Evolutionary conservation across 2,329 filamentous ascomycete species (phyloP), one percentile per base, ranked within the genome.

Genomic region (Neurospora sp.): DNA sequence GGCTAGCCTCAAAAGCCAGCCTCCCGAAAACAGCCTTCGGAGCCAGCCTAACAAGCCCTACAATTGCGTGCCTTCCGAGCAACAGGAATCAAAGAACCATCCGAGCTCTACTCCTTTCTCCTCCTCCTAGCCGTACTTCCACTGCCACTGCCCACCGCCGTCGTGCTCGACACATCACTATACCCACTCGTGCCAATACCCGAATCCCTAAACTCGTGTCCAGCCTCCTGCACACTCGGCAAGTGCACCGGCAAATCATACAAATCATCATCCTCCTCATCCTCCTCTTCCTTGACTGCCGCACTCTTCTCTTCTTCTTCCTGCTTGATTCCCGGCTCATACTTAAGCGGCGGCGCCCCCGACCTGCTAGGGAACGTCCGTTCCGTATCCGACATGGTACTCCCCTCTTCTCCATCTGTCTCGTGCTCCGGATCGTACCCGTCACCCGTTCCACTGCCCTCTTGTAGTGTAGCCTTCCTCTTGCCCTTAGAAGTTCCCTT

Each of bases 311-410:
- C 76, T 0, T 70, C 67, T 66, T 76, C 79, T 0, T 79, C 78
- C 66, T 82, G 72, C 73, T 83, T 83, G 33, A 81, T 68, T 3
- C n/a, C 39, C 19, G 67, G 66, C 71, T 82, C 80, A 72, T 80
- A 82, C 69, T 80, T 83, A 52, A 84, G 74, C 23, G 81, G 77
- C 3, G 76, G 76, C 71, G 82, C 81, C 46, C 77, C 79, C 3
- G 79, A 80, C 72, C 81, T 81, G 0, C 80, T 82, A 38, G 82
- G 80, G 52, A 83, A 84, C 3, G 78, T 82, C 57, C 80, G 77
- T n/a, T 80, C 79, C 5, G 79, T 81, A 73, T 84, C 83, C 0
- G 81, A 83, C 72, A 77, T 75, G 74, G 72, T 77, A 4, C 76
- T 75, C 19, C 67, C 68, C 39, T 71, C 33, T 36, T 36, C 33